phyloP scores from a whole-genome alignment of 2,329 filamentous ascomycete genomes.

The Aspergillus uvarum region DNA sequence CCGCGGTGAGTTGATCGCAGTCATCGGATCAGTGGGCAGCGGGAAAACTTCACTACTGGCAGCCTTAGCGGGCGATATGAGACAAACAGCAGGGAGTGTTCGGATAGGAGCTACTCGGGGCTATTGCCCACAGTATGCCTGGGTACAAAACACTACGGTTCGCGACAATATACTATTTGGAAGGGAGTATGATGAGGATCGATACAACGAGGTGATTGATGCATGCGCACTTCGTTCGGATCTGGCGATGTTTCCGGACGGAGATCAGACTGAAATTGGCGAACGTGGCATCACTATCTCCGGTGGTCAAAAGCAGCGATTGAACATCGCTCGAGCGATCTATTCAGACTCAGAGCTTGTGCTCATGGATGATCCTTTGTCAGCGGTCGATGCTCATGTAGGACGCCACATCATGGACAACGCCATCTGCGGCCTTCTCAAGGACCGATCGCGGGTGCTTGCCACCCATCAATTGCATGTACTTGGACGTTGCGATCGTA shows the following conservation, averaged over 20 bases:
- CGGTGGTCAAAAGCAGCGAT: conserved; percentile 89
- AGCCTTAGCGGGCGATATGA: conserved; percentile 91
- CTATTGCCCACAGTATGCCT: conserved; percentile 94
- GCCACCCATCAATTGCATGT: conserved; percentile 96
- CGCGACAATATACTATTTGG: conserved; percentile 90
- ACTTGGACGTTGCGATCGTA: conserved; percentile 82
- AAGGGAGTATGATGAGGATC: conserved; percentile 68
- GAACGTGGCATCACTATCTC: conserved; percentile 95
- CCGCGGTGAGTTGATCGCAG: conserved; percentile 51
- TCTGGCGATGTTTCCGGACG: conserved; percentile 87
- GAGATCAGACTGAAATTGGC: conserved; percentile 88
- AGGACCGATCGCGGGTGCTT: conserved; percentile 84
- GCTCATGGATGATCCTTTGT: conserved; percentile 64
- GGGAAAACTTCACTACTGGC: conserved; percentile 89
- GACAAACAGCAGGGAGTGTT: conserved; percentile 59
- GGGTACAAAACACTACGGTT: conserved; percentile 92
- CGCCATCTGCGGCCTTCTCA: conserved; percentile 84
- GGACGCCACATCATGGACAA: conserved; percentile 81
- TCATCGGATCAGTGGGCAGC: conserved; percentile 69
- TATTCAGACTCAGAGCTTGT: conserved; percentile 65
- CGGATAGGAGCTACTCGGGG: conserved; percentile 73
- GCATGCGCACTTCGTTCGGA: conserved; percentile 84
- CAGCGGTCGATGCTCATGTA: conserved; percentile 57
- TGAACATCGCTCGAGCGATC: conserved; percentile 84
- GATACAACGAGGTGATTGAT: conserved; percentile 82